Evolutionary conservation across 2,329 filamentous ascomycete species (phyloP).

Genomic region (Fonsecaea erecta): DNA sequence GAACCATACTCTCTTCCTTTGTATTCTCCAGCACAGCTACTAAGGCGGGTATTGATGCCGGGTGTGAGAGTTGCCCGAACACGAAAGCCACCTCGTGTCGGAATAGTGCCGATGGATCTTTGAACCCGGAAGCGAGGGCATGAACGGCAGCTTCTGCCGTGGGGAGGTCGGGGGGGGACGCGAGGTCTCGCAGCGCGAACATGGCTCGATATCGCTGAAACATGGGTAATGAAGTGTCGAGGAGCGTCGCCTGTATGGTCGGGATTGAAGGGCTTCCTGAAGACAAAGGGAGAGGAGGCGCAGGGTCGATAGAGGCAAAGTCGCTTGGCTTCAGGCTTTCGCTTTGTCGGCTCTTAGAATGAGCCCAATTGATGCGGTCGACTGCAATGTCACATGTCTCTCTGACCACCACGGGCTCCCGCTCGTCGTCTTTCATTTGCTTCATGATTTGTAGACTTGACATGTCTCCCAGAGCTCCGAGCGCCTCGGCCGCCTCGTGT

Average conservation of each 20-base stretch:
- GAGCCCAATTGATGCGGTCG: conserved; percentile 91
- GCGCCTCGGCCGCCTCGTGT: conserved; percentile 93
- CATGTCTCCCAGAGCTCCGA: conserved; percentile 81
- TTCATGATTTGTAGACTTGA: conserved; percentile 75
- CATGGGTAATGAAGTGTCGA: conserved; percentile 77
- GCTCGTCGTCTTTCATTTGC: conserved; percentile 72
- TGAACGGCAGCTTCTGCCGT: conserved; percentile 86
- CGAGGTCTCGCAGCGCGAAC: conserved; percentile 94
- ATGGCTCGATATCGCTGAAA: conserved; percentile 96
- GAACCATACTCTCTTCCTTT: conserved; percentile 91
- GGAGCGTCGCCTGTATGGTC: conserved; percentile 74
- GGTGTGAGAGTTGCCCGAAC: conserved; percentile 93
- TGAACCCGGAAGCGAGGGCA: conserved; percentile 82
- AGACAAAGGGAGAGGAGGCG: conserved; percentile 80
- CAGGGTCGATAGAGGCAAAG: conserved; percentile 94
- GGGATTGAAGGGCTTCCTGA: conserved; percentile 67
- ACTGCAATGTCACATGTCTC: conserved; percentile 98
- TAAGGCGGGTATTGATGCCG: conserved; percentile 92
- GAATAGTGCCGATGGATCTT: conserved; percentile 87
- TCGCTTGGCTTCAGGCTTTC: conserved; percentile 87
- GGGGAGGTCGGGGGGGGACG: conserved; percentile 86
- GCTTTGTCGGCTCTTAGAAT: conserved; percentile 69
- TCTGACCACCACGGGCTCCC: conserved; percentile 78
- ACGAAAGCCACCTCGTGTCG: conserved; percentile 98
- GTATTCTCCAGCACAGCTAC: conserved; percentile 76